phyloP scores from a whole-genome alignment of 192 early-diverging fungal species.

The Coemansia sp. region DNA sequence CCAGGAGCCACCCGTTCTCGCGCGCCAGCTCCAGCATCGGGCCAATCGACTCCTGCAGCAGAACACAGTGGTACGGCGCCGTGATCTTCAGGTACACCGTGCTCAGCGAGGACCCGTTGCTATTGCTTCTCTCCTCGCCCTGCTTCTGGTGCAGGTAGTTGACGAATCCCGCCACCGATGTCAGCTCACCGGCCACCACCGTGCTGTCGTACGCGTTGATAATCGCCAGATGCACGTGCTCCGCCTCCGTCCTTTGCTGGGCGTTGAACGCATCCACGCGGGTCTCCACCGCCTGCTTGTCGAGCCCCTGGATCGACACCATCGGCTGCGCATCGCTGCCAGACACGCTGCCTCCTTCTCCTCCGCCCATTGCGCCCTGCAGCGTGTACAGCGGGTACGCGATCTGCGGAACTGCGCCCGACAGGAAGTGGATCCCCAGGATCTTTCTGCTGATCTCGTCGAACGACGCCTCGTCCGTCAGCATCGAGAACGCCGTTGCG shows the following conservation, averaged over 20 bases:
- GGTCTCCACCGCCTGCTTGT: constrained; percentile 1
- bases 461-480: constrained; percentile 79
- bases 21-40: neutral
- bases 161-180: constrained; percentile 13
- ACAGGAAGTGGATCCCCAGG: constrained; percentile 77
- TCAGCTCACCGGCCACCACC: constrained; percentile 24
- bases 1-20: constrained; percentile 33
- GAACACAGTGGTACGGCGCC: constrained; percentile 69
- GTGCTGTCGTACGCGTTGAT: constrained; percentile 20
- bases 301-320: constrained; percentile 22
- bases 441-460: constrained; percentile 72
- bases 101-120: constrained; percentile 61
- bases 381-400: constrained; percentile 27
- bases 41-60: constrained; percentile 4
- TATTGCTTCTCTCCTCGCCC: constrained; percentile 59
- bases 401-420: constrained; percentile 79
- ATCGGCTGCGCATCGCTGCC: constrained; percentile 18
- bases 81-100: constrained; percentile 81
- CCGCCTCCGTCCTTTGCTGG: neutral
- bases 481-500: constrained; percentile 78
- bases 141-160: neutral
- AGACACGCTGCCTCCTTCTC: too few species aligned
- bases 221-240: constrained; percentile 25
- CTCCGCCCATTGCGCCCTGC: neutral
- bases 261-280: constrained; percentile 25